Percentiles rank a stretch among this genome's conserved stretches.
Conservation (phyloP, 139 green algal genomes). For the Axilococcus clingmanii region DNA sequence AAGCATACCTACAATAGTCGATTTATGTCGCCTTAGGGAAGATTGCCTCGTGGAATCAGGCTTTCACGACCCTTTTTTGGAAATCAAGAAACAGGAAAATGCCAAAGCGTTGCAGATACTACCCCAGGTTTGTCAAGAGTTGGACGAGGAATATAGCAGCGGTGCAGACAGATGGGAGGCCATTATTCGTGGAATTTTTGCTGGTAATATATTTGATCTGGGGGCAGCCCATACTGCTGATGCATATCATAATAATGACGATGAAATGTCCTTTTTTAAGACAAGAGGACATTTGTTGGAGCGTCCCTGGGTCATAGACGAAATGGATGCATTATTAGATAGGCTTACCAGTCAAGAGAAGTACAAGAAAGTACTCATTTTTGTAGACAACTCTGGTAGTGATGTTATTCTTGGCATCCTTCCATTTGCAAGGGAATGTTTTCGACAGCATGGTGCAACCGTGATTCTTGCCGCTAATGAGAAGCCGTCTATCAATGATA, state of each 20-base stretch:
- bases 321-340: conserved; percentile 54
- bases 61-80: conserved; percentile 59
- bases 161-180: conserved; percentile 26
- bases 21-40: conserved; percentile 24
- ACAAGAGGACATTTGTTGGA: conserved; percentile 43
- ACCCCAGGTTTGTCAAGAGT: conserved; percentile 22
- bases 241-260: conserved; percentile 28
- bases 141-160: conserved; percentile 21
- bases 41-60: conserved; percentile 38
- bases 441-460: conserved; percentile 38
- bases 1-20: neutral
- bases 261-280: conserved; percentile 30
- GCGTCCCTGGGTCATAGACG: conserved; percentile 75
- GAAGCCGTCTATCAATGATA: conserved; percentile 81
- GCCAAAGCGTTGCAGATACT: conserved; percentile 49
- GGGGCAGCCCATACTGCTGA: conserved; percentile 45
- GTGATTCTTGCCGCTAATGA: conserved; percentile 82
- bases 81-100: conserved; percentile 68
- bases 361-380: conserved; percentile 66
- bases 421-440: conserved; percentile 72
- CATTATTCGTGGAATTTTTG: conserved; percentile 55
- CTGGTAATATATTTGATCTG: conserved; percentile 86
- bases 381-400: conserved; percentile 83
- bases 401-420: conserved; percentile 82
- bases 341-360: conserved; percentile 12